Conservation (phyloP, 805 yeast genomes). For the Ogataea chonburiensis region DNA sequence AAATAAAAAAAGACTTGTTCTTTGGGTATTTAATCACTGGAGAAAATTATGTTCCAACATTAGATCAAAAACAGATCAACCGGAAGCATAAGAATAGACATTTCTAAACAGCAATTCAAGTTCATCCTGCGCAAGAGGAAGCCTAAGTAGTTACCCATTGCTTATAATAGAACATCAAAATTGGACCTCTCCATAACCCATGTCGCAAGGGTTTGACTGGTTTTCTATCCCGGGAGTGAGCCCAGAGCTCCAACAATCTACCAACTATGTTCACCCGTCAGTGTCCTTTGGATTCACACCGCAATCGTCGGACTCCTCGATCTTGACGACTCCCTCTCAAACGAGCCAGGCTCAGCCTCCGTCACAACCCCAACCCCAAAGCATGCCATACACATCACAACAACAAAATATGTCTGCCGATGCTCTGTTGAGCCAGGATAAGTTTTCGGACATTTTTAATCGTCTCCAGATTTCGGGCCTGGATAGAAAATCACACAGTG, state of each 20-base stretch:
- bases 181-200: constrained; percentile 1
- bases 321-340: constrained; percentile 9
- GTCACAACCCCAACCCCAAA: constrained; percentile 4
- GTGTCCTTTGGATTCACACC: constrained; percentile 46
- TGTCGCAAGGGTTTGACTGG: constrained; percentile 28
- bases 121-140: background rate
- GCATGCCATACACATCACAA: constrained; percentile 1
- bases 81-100: background rate
- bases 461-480: constrained; percentile 18
- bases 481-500: constrained; percentile 22
- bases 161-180: constrained; percentile 8
- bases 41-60: constrained; percentile 5
- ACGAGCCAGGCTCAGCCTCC: background rate
- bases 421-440: constrained; percentile 14
- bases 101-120: background rate
- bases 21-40: background rate
- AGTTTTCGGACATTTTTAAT: constrained; percentile 24
- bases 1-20: constrained; percentile 5
- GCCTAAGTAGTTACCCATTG: constrained; percentile 1
- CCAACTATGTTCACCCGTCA: constrained; percentile 41
- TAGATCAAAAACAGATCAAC: constrained; percentile 1
- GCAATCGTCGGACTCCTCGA: constrained; percentile 18
- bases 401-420: constrained; percentile 4
- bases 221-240: constrained; percentile 22
- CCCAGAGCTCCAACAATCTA: constrained; percentile 3